Conservation (phyloP, 1,139 yeast species). For the Cylindricascospora bacillispora region DNA sequence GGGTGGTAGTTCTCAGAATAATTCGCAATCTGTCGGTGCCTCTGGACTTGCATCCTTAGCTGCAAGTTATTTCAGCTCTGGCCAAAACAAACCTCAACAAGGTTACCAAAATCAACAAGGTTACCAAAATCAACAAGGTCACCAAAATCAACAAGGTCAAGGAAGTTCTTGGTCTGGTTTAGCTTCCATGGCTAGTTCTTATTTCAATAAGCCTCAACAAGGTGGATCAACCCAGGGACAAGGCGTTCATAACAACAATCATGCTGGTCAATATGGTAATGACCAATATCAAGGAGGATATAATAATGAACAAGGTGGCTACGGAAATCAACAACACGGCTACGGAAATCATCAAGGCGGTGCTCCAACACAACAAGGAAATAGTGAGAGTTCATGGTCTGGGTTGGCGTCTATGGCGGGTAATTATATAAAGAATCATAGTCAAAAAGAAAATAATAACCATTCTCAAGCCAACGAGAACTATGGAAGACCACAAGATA, state of each 20-base stretch:
- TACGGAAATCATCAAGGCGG: slow-evolving; percentile 1
- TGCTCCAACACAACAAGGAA: slow-evolving; percentile 1
- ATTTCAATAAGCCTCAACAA: slow-evolving; percentile 4
- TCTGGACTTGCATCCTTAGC: slow-evolving; percentile 17
- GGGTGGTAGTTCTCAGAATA: slow-evolving; percentile 5
- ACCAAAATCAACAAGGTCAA: slow-evolving; percentile 2
- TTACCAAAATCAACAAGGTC: slow-evolving; percentile 2
- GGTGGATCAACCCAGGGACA: no score
- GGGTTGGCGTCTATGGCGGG: slow-evolving; percentile 9
- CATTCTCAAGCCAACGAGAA: slow-evolving; percentile 1
- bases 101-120: slow-evolving; percentile 2
- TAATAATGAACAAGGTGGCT: slow-evolving; percentile 1
- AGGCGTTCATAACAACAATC: slow-evolving; percentile 2
- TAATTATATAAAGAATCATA: slow-evolving; percentile 4
- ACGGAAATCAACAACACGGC: not conserved
- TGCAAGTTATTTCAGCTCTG: slow-evolving; percentile 9
- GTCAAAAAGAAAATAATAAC: not conserved
- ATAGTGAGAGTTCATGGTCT: slow-evolving; percentile 4
- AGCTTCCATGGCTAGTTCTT: slow-evolving; percentile 9
- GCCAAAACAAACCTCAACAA: slow-evolving; percentile 1
- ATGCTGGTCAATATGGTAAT: slow-evolving; percentile 4
- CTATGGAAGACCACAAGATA: slow-evolving; percentile 1
- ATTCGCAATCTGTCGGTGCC: slow-evolving; percentile 9
- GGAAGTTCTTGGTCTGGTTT: slow-evolving; percentile 5
- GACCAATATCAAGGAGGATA: slow-evolving; percentile 2